These are phyloP conservation scores for Trichoderma sp. DNA, from an alignment of 2,329 filamentous ascomycete species.

Conservation along the genomic window DNA sequence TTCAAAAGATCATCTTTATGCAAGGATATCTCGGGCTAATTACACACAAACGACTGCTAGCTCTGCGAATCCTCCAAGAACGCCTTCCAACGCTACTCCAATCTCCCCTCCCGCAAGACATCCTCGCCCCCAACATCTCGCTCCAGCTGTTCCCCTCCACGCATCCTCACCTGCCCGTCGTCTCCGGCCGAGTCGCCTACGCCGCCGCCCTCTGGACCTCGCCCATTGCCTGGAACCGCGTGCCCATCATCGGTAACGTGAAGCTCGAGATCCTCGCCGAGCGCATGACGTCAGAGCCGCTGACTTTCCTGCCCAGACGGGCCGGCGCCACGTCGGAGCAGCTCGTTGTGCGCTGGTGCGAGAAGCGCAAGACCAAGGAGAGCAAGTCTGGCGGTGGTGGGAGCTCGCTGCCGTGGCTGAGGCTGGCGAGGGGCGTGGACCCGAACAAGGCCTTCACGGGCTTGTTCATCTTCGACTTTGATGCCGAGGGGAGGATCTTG, in stretches of 20 bases:
- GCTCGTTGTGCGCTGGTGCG: constrained; percentile 86
- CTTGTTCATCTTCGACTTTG: constrained; percentile 94
- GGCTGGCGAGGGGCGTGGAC: constrained; percentile 42
- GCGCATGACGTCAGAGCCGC: constrained; percentile 70
- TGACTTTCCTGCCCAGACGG: constrained; percentile 50
- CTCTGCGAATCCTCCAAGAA: constrained; percentile 65
- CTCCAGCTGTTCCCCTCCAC: constrained; percentile 73
- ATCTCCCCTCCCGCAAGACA: constrained; percentile 68
- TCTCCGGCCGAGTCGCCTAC: constrained; percentile 87
- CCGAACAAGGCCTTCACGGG: constrained; percentile 81
- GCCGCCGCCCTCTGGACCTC: constrained; percentile 94
- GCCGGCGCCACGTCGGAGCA: constrained; percentile 70
- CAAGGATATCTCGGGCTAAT: neutral
- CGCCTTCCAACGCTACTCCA: constrained; percentile 68
- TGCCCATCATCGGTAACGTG: constrained; percentile 89
- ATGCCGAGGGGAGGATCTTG: constrained; percentile 77
- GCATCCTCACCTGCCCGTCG: constrained; percentile 86
- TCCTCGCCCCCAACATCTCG: constrained; percentile 74
- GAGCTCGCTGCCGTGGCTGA: constrained; percentile 46
- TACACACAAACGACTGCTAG: constrained; percentile 40
- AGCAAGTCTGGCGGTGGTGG: constrained; percentile 40
- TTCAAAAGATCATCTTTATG: neutral
- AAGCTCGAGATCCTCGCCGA: constrained; percentile 85
- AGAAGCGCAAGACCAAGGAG: constrained; percentile 39
- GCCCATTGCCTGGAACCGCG: constrained; percentile 90